Evolutionary conservation across 345 rosid genomes (phyloP).

Genomic region (Gossypium arboreum): DNA sequence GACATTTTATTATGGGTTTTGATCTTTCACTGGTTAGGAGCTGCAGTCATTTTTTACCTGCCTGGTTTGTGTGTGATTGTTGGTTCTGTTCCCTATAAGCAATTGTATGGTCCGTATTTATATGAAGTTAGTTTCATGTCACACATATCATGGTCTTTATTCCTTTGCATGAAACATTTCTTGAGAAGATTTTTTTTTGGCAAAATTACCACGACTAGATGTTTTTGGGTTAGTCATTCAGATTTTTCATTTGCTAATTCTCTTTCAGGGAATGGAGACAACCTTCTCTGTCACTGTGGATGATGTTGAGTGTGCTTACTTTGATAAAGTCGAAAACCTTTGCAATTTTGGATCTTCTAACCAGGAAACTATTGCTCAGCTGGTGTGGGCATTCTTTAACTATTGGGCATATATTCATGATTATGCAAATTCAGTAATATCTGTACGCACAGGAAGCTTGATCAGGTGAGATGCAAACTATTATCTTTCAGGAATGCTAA

Average conservation of each 20-base stretch:
- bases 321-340: conserved; percentile 74
- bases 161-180: neutral
- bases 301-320: conserved; percentile 53
- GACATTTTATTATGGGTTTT: neutral
- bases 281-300: conserved; percentile 73
- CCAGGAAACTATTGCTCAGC: conserved; percentile 62
- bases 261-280: conserved; percentile 65
- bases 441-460: conserved; percentile 71
- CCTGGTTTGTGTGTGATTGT: neutral
- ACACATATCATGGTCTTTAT: neutral
- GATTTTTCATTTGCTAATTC: conserved; percentile 1
- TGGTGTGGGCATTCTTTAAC: conserved; percentile 87
- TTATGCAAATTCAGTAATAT: conserved; percentile 73
- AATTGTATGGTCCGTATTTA: neutral
- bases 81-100: neutral
- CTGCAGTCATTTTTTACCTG: neutral
- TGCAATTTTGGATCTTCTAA: conserved; percentile 64
- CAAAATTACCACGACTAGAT: neutral
- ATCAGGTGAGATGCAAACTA: conserved; percentile 46
- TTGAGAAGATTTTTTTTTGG: neutral
- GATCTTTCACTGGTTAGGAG: neutral
- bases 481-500: neutral
- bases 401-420: conserved; percentile 96
- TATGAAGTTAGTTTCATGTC: neutral
- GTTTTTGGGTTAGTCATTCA: neutral